Percentiles rank a stretch among this genome's conserved stretches.
phyloP scores from a whole-genome alignment of 192 early-diverging fungal genomes.

The Backusella tuberculispora region DNA sequence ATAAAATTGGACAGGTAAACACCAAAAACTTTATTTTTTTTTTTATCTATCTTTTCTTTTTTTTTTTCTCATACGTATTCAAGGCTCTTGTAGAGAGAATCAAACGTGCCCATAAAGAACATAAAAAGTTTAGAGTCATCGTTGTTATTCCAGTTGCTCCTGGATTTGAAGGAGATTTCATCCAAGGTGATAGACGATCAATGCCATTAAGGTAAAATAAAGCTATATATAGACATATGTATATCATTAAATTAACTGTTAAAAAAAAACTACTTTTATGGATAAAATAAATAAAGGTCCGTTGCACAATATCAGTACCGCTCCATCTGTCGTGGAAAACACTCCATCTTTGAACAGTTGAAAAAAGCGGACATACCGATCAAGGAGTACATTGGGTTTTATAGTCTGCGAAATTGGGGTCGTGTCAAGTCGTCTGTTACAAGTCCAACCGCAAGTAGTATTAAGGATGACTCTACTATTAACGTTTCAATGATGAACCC shows the following conservation, averaged over 20 bases:
- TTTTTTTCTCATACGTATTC: not conserved
- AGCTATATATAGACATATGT: constrained; percentile 11
- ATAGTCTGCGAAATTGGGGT: constrained; percentile 74
- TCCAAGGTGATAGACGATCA: constrained; percentile 32
- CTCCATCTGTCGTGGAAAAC: constrained; percentile 74
- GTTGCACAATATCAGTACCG: constrained; percentile 83
- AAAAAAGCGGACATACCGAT: constrained; percentile 57
- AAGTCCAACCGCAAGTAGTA: constrained; percentile 11
- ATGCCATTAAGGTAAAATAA: constrained; percentile 35
- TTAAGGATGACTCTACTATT: not conserved
- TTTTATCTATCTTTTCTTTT: not conserved
- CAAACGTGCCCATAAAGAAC: constrained; percentile 67
- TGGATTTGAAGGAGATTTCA: constrained; percentile 82
- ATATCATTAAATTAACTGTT: not conserved
- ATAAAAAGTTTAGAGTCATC: constrained; percentile 72
- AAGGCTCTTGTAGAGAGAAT: constrained; percentile 76
- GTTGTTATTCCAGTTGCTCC: constrained; percentile 85
- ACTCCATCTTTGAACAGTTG: constrained; percentile 65
- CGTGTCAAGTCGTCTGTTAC: constrained; percentile 50
- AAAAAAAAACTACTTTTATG: not conserved
- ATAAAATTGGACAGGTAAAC: constrained; percentile 47
- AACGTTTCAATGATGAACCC: not conserved
- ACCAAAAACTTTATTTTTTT: not conserved
- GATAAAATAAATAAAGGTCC: constrained; percentile 39
- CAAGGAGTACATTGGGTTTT: constrained; percentile 74